Evolutionary conservation across 495 filamentous ascomycete genomes (phyloP), one percentile per base, ranked within the genome.

Genomic region (Lasiosphaeris hirsuta): DNA sequence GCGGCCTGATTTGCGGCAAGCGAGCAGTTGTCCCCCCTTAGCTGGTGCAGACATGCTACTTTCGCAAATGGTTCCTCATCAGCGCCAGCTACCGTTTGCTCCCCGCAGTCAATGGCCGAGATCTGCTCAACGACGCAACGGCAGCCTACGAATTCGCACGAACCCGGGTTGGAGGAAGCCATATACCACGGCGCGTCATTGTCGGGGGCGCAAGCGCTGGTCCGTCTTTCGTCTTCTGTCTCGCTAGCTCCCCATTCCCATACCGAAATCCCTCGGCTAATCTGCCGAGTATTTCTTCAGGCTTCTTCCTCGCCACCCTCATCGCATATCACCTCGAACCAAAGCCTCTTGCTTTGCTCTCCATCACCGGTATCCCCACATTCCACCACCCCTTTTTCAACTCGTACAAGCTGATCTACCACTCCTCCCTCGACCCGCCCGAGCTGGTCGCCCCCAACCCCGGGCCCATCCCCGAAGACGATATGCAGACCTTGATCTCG

Each of bases 331-430:
- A 67, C 44, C 51, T 56, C 17, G 17, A 54, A 10, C 57, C 51
- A 7, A 54, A 57, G 5, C 62, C 65, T 5, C 2, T 60, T 1
- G 62, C 65, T 11, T 48, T 67, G 35, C 51, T 67, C 30, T 64
- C 65, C 39, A 67, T 65, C 57, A 58, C 59, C 10, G 65, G 62
- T 19, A 67, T 67, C 50, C 59, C 60, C 10, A 65, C 59, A 4
- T 65, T 65, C 47, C 54, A 47, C 17, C 65, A 67, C 37, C 23
- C 13, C 10, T 67, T 67, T 51, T 65, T 65, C 54, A 63, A 63
- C 42, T 62, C 59, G 0, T 67, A 59, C 8, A 23, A 30, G 3
- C 59, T 59, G 4, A 52, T 63, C 36, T n/a, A 47, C 17, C 65
- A 67, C 37, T 17, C 13, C 10, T 67, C 65, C 54, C 63, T 65